Evolutionary conservation across 441 rosid genomes (phyloP).

Genomic region (Populus hybrid): DNA sequence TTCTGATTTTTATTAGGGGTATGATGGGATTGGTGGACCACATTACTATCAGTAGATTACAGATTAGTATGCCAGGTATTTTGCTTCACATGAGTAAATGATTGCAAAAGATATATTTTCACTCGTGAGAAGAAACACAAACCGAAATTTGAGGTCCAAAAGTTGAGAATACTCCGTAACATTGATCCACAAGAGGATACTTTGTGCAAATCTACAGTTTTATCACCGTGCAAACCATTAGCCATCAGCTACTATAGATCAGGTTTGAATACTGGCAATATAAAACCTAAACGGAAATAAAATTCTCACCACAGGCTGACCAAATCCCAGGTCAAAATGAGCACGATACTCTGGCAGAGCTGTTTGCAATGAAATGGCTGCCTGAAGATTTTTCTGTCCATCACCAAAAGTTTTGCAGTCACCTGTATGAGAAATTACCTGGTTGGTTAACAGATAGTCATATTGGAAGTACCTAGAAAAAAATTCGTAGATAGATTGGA

Average conservation of each 20-base stretch:
- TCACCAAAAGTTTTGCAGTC: conserved; percentile 48
- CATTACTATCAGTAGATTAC: background rate
- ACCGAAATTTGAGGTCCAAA: conserved; percentile 67
- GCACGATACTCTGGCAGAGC: conserved; percentile 43
- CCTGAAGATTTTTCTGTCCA: conserved; percentile 42
- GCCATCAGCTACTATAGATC: background rate
- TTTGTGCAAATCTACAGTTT: conserved; percentile 53
- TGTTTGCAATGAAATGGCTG: conserved; percentile 47
- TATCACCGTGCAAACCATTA: conserved; percentile 8
- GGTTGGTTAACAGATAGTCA: conserved; percentile 15
- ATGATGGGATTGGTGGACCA: background rate
- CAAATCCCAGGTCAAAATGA: conserved; percentile 56
- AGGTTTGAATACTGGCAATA: conserved; percentile 4
- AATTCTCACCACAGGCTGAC: conserved; percentile 55
- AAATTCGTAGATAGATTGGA: too few relatives aligned
- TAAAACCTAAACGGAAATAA: background rate
- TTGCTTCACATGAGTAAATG: background rate
- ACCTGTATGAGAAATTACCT: conserved; percentile 36
- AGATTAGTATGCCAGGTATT: background rate
- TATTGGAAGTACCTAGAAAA: background rate
- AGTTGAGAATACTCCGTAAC: conserved; percentile 64
- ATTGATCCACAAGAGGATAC: conserved; percentile 59
- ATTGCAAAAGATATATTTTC: background rate
- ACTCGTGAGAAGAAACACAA: conserved; percentile 14
- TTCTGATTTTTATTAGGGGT: background rate